phyloP scores from a whole-genome alignment of 2,329 filamentous ascomycete species.

The Penicillium sp. region DNA sequence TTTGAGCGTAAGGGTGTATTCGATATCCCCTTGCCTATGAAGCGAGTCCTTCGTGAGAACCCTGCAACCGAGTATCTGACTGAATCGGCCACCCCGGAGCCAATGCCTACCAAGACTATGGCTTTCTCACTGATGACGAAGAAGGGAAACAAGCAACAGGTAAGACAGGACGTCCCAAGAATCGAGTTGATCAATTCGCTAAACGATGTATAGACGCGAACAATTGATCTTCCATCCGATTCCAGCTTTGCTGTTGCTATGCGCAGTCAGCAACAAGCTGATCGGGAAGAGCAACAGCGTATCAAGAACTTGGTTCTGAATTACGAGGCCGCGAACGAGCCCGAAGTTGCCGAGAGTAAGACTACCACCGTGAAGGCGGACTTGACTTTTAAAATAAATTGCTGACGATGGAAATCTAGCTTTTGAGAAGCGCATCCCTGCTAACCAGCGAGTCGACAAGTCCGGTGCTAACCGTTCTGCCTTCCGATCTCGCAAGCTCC shows the following conservation, averaged over 20 bases:
- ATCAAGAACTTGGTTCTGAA: constrained; percentile 98
- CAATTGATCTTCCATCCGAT: constrained; percentile 81
- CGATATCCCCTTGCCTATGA: constrained; percentile 95
- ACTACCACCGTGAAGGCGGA: constrained; percentile 39
- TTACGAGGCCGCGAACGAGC: constrained; percentile 85
- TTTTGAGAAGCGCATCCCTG: constrained; percentile 48
- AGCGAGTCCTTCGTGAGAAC: constrained; percentile 65
- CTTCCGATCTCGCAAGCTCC: constrained; percentile 85
- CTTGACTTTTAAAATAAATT: constrained; percentile 34
- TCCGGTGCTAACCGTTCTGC: constrained; percentile 68
- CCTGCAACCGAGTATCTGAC: constrained; percentile 45
- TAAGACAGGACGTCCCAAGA: constrained; percentile 40
- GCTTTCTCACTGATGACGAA: constrained; percentile 96
- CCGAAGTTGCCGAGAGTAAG: constrained; percentile 78
- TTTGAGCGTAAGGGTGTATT: constrained; percentile 94
- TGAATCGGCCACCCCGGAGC: constrained; percentile 30
- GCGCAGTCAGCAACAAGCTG: constrained; percentile 92
- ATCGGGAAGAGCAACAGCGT: constrained; percentile 93
- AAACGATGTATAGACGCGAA: constrained; percentile 69
- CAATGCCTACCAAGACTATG: constrained; percentile 67
- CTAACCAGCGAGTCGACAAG: constrained; percentile 56
- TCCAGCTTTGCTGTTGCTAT: constrained; percentile 95
- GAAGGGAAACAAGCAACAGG: constrained; percentile 93
- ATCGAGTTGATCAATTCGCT: constrained; percentile 12
- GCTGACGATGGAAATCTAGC: constrained; percentile 25